Evolutionary conservation across 2,329 filamentous ascomycete genomes (phyloP), one percentile per base, ranked within the genome.

Genomic region (Aspergillus quadrilineatus): DNA sequence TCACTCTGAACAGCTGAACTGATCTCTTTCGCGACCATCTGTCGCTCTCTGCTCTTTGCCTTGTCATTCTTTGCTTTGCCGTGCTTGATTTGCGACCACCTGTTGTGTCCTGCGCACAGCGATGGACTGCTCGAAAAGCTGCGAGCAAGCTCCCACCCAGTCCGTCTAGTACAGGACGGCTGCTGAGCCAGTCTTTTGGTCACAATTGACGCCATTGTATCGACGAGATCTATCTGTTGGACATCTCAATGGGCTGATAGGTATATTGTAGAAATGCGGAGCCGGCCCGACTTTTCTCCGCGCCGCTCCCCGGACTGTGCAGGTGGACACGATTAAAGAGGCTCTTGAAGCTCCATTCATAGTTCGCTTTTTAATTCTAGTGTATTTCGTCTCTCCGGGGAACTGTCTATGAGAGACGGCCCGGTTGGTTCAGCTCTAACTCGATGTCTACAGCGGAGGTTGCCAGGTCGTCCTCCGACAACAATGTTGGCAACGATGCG

Each of bases 81-180:
- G 74, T 97, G 94, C 70, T 88, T 90, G 76, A 97, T 97, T 69
- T 94, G 96, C 56, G 91, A 92, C 94, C 94, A 99, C 72, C 92
- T 89, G 74, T 88, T 96, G 76, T 96, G 92, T 12, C 92, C 92
- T 26, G 88, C 87, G 59, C 76, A 74, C 12, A 75, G 68, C 6
- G 66, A 56, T 7, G 79, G 62, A 14, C 77, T 80, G 14, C 77
- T 77, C 54, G 72, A 72, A 58, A 88, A 80, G 36, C 72, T 67
- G 53, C 82, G 81, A 56, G 75, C 73, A 9, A 54, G 42, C 34
- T 61, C 52, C 46, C 66, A 68, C 28, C 60, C 50, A 58, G 61
- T 50, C 30, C 41, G 60, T 14, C 49, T 53, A 7, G 17, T 30
- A 12, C 56, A 37, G 4, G 50, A 34, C 9, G 57, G 58, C 46